Base-by-base conservation (phyloP, 768 basidiomycete species). In the Xerocomus spinulosus region DNA sequence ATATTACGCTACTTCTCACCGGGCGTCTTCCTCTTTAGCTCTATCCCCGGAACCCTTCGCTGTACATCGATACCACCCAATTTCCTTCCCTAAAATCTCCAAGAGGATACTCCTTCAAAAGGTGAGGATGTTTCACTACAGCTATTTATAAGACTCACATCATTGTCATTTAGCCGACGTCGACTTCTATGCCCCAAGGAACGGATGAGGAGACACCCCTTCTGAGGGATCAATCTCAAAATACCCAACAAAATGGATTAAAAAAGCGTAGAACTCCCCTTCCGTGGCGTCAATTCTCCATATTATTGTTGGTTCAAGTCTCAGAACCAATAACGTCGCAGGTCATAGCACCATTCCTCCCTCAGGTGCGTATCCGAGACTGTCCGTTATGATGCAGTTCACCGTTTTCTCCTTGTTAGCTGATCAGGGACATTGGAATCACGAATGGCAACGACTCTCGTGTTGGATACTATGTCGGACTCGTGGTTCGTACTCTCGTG, bases 341-440 rank as follows among this genome's bases (percentile, higher is more conserved):
- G 51, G 83, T 88, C 45, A 87, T 88, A 49, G 80, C 79, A 39
- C 87, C 87, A 0, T 88, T 87, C 59, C 76, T 81, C 34, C 83
- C 83, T 5, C 64, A 67, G 71, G 84, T 83, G 52, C 25, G 75
- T 41, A 4, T 36, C 57, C 14, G 8, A 46, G 7, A 6, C 4
- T 26, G 12, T 24, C 38, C 3, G n/a, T 32, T 26, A 21, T 6
- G 33, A 23, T 21, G 12, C n/a, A 3, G 10, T 28, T 3, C 39
- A 15, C 5, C 3, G 13, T 24, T 9, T 17, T 3, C 24, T 32
- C 12, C 24, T 30, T 13, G 8, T 40, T 9, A 64, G 64, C 10
- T 67, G 36, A 64, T 65, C 42, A 53, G 60, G 23, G 65, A 65
- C 20, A 60, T 67, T 9, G 63, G 60, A 7, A 57, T 76, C 23